Conservation (phyloP, 164 flowering plant genomes). For the Vitis vinifera region DNA sequence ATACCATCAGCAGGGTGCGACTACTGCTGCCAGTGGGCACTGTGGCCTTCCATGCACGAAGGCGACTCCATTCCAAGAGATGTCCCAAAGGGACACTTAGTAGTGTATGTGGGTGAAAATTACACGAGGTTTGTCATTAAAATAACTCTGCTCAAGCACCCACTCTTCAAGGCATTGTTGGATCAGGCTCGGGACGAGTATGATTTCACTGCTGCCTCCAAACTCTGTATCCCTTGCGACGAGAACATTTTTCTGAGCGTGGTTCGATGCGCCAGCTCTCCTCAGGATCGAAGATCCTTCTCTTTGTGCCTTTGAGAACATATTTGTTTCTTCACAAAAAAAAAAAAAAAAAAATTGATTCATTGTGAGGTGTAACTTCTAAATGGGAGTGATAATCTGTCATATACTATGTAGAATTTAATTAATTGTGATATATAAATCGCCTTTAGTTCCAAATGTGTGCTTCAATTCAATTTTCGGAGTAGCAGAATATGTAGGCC, state of each 20-base stretch:
- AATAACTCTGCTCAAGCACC: slow-evolving; percentile 61
- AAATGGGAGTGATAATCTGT: too few species aligned
- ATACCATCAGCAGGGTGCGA: slow-evolving; percentile 37
- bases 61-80: slow-evolving; percentile 57
- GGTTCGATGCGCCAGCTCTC: slow-evolving; percentile 48
- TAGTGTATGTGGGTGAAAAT: slow-evolving; percentile 76
- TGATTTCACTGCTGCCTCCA: slow-evolving; percentile 52
- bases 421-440: too few species aligned
- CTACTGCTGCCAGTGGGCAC: slow-evolving; percentile 39
- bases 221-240: slow-evolving; percentile 80
- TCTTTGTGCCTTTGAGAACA: slow-evolving; percentile 28
- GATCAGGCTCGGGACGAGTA: slow-evolving; percentile 80
- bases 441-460: too few species aligned
- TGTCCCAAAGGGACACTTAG: slow-evolving; percentile 91
- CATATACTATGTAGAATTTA: too few species aligned
- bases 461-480: too few species aligned
- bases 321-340: not conserved
- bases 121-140: slow-evolving; percentile 71
- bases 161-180: slow-evolving; percentile 69
- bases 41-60: slow-evolving; percentile 42
- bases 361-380: too few species aligned
- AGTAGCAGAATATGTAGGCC: too few species aligned
- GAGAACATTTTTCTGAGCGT: slow-evolving; percentile 62
- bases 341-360: not conserved
- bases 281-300: slow-evolving; percentile 20